phyloP scores from a whole-genome alignment of 768 basidiomycete genomes.

The Boletellus ananas region DNA sequence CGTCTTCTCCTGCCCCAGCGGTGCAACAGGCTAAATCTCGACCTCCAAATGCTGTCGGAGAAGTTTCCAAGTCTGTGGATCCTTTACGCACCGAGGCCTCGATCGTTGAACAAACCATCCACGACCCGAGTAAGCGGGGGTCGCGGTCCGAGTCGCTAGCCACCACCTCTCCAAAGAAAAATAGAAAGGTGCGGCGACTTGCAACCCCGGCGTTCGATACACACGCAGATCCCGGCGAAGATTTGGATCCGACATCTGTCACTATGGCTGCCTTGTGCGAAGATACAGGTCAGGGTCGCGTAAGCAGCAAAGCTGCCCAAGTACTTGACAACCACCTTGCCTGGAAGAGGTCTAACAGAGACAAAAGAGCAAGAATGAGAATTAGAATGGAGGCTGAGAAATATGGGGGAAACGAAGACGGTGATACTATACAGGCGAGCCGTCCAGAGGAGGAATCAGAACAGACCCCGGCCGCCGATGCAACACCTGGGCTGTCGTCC shows the following conservation, averaged over 20 bases:
- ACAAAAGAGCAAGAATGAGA: conserved; percentile 62
- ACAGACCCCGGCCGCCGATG: conserved; percentile 1
- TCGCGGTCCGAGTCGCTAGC: conserved; percentile 14
- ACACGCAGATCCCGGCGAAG: conserved; percentile 65
- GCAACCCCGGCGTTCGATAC: conserved; percentile 56
- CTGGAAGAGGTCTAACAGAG: conserved; percentile 68
- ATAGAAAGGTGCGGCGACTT: conserved; percentile 37
- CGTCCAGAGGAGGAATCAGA: conserved; percentile 11
- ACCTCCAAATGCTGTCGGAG: neutral
- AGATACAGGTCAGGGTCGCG: conserved; percentile 74
- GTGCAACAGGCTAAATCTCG: conserved; percentile 2
- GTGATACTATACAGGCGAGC: conserved; percentile 27
- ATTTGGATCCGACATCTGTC: conserved; percentile 76
- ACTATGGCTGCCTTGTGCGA: conserved; percentile 79
- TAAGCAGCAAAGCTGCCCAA: conserved; percentile 73
- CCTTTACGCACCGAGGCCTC: conserved; percentile 19
- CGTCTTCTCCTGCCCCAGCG: conserved; percentile 14
- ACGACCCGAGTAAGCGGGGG: conserved; percentile 18
- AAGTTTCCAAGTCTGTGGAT: neutral
- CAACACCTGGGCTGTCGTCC: conserved; percentile 12
- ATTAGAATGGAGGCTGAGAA: conserved; percentile 68
- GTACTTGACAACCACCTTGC: conserved; percentile 66
- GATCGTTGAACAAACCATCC: conserved; percentile 5
- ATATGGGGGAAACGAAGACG: conserved; percentile 58
- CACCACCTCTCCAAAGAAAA: conserved; percentile 30